Base-by-base conservation (phyloP, 139 green algal genomes). In the Tetradesmus obliquus region DNA sequence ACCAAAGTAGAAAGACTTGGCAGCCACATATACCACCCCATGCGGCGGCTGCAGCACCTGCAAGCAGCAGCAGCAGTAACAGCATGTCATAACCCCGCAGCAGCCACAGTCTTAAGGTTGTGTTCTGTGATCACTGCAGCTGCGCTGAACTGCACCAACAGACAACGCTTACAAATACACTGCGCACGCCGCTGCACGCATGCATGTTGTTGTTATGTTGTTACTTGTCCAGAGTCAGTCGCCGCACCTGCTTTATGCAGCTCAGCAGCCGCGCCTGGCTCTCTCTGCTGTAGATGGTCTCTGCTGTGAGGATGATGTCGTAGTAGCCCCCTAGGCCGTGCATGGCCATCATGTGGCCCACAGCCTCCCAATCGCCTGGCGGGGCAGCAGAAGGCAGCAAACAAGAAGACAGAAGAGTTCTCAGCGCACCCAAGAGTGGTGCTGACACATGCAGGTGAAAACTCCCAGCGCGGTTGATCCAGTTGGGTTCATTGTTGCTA, bases 1-100 rank as follows among this genome's bases (percentile, higher is more conserved):
- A 3, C 98, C 98, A 95, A 99, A 99, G 93, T 99, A 99, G 91
- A 98, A 98, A 1, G 94, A 95, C 93, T 99, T 99, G 57, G 97
- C 96, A 0, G 97, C 97, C 58, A 99, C 89, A 54, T 96, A 96
- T 22, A 96, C 96, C 13, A 97, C 76, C 12, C 97, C 98, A 66
- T 95, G 90, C 45, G 96, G 95, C 82, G 93, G 94, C 81, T 95
- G 92, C 19, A 97, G 86, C 79, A 94, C 87, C 94, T 96, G 93
- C 53, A 24, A 94, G 83, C 94, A 96, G 94, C 53, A 53, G 69
- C n/a, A 15, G 88, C 57, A 32, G 3, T 84, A 92, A 88, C 91
- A 94, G 53, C 95, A 95, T 19, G 69, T 58, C 20, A 85, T 20
- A 54, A 82, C 32, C 32, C 32, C 32, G 32, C 32, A 45, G 32